Conservation (phyloP, 345 rosid genomes). For the Corchorus capsularis region DNA sequence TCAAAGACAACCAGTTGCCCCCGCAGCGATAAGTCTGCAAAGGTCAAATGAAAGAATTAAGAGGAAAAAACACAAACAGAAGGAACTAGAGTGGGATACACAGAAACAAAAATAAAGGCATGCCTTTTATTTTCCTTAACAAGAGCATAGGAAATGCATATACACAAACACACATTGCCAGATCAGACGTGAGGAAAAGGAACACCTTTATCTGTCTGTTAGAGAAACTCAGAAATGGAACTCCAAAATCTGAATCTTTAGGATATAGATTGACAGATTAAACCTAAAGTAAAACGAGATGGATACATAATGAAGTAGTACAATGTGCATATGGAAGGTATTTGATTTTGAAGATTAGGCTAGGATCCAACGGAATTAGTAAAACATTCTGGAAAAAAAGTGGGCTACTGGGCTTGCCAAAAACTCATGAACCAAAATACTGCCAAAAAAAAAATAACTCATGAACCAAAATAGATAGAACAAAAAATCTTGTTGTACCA, state of each 20-base stretch:
- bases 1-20: slow-evolving; percentile 77
- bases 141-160: not conserved
- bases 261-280: not conserved
- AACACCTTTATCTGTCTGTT: not conserved
- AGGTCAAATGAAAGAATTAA: not conserved
- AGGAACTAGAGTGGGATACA: not conserved
- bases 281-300: not conserved
- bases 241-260: not conserved
- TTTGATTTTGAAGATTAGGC: not conserved
- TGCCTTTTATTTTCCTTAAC: not conserved
- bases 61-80: not conserved
- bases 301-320: not conserved
- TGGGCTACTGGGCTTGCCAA: not conserved
- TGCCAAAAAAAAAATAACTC: no score
- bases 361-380: not conserved
- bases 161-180: not conserved
- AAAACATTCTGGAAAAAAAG: not conserved
- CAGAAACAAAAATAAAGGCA: not conserved
- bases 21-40: slow-evolving; percentile 71
- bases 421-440: not conserved
- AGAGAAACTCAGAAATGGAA: not conserved
- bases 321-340: not conserved
- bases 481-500: not conserved
- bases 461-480: not conserved
- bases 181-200: not conserved